These are phyloP conservation scores for Phaffia tasmanica DNA, from an alignment of 768 basidiomycete genomes.

Conservation along the genomic window DNA sequence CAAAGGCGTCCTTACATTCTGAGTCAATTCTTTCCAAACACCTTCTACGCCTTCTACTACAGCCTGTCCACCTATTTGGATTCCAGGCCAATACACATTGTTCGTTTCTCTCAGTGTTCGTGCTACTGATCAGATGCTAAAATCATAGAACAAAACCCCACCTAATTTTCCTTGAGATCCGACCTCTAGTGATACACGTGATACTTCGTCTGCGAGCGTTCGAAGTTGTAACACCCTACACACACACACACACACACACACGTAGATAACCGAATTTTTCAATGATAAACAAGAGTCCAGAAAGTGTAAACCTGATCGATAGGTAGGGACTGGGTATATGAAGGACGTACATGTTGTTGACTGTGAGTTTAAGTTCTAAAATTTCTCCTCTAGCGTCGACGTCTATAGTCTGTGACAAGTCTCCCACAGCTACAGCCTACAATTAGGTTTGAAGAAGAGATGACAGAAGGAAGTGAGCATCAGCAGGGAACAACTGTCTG, in stretches of 20 bases:
- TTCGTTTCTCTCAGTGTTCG: too few species aligned
- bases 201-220: slow-evolving; percentile 47
- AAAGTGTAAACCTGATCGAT: background rate
- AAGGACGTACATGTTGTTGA: slow-evolving; percentile 79
- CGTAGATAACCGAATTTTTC: slow-evolving; percentile 41
- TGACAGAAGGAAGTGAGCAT: too few species aligned
- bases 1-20: slow-evolving; percentile 43
- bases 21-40: slow-evolving; percentile 82
- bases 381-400: slow-evolving; percentile 81
- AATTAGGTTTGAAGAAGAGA: background rate
- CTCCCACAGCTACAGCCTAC: slow-evolving; percentile 61
- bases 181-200: slow-evolving; percentile 80
- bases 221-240: slow-evolving; percentile 31
- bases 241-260: background rate
- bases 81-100: too few species aligned
- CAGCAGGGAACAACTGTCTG: background rate
- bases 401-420: slow-evolving; percentile 84
- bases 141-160: background rate
- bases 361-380: slow-evolving; percentile 51
- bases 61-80: slow-evolving; percentile 58
- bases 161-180: slow-evolving; percentile 82
- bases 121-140: background rate
- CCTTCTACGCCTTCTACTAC: slow-evolving; percentile 84
- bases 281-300: slow-evolving; percentile 47
- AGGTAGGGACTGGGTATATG: slow-evolving; percentile 35